Percentiles rank a stretch among this genome's conserved stretches.
These are phyloP conservation scores for Fusarium austroafricanum DNA, from an alignment of 2,329 filamentous ascomycete species.

Conservation along the genomic window DNA sequence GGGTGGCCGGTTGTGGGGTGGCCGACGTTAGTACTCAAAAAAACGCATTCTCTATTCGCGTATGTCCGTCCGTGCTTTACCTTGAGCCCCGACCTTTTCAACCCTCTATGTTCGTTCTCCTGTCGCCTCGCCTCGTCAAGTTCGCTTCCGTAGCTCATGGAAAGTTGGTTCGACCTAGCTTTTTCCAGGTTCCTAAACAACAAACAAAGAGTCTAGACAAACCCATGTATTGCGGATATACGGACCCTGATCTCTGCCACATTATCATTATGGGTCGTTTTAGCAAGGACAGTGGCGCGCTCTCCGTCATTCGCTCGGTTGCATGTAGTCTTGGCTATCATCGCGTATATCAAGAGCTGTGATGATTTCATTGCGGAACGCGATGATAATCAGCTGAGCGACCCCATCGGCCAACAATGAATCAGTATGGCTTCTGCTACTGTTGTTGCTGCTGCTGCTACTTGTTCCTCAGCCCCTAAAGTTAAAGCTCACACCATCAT, in stretches of 20 bases:
- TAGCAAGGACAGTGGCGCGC: background rate
- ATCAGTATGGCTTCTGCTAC: background rate
- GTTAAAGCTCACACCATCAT: constrained; percentile 27
- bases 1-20: too few species aligned
- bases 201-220: background rate
- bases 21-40: background rate
- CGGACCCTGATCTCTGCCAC: constrained; percentile 13
- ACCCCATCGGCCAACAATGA: background rate
- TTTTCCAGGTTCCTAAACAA: constrained; percentile 3
- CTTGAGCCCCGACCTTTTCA: background rate
- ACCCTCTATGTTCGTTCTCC: background rate
- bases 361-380: background rate
- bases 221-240: constrained; percentile 12
- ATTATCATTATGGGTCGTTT: background rate
- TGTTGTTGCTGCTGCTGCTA: background rate
- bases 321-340: constrained; percentile 14
- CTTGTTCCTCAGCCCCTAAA: constrained; percentile 2
- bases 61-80: background rate
- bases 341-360: constrained; percentile 9
- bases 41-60: background rate
- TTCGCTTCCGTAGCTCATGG: constrained; percentile 2
- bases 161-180: constrained; percentile 7
- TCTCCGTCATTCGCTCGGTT: constrained; percentile 2
- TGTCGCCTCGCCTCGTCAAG: background rate
- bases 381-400: background rate